Base-by-base conservation (phyloP, 106 monocot genomes). In the Platanthera guangdongensis region DNA sequence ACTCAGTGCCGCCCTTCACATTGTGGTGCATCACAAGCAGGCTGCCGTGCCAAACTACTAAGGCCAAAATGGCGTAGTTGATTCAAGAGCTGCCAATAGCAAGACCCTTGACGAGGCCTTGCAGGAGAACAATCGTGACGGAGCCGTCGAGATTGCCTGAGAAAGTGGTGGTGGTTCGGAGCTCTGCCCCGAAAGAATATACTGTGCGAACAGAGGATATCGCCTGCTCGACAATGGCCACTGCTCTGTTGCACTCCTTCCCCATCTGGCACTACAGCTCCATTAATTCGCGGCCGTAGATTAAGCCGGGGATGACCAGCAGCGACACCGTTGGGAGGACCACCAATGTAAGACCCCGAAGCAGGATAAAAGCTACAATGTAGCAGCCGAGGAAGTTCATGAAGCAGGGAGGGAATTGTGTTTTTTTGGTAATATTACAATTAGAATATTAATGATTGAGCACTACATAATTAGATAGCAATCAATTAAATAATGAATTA, bases 11-110 rank as follows among this genome's bases (percentile, higher is more conserved):
- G 6, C 92, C 92, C 51, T 82, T 21, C 1, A 19, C 79, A 51
- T 74, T 75, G 10, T 88, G 86, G 75, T 85, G 79, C 84, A 88
- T 86, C 71, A 88, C 92, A 7, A 92, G 71, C n/a, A 57, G 78
- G 77, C 92, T 86, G 14, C 88, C 84, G 51, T 88, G 85, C 92
- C 92, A 92, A 13, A 78, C 57, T 25, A 88, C 32, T 74, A 92
- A 81, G 4, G 92, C 88, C 86, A 84, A 92, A 11, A 92, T 86
- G 55, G 92, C 80, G 71, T 81, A 92, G 53, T 78, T 83, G 51
- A 92, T 22, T 57, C 84, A 78, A 28, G 86, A 88, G 76, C 86
- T 88, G n/a, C 91, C 91, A 15, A 92, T 81, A 50, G 82, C 88
- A 50, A 88, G 7, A 3, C 91, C 88, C 75, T 92, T 92, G 30